Conservation (phyloP, 1,284 basidiomycete genomes). For the Athelia sp. region DNA sequence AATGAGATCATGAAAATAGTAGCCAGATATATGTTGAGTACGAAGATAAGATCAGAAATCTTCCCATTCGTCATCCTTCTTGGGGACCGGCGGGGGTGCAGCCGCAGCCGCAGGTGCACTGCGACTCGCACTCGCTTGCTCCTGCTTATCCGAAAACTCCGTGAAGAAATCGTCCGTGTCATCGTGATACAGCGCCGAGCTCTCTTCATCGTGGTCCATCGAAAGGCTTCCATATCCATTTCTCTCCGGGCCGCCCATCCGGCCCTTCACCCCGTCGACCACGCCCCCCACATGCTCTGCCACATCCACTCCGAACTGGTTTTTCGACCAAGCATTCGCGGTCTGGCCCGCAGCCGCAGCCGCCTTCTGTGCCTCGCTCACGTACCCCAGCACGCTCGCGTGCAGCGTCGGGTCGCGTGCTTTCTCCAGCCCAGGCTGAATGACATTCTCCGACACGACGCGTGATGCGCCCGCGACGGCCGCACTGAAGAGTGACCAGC, state of each 20-base stretch:
- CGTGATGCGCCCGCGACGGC: slow-evolving; percentile 70
- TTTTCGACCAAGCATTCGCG: slow-evolving; percentile 70
- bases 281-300: slow-evolving; percentile 61
- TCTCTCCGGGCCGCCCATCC: slow-evolving; percentile 35
- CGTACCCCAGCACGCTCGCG: slow-evolving; percentile 64
- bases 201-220: slow-evolving; percentile 22
- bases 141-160: slow-evolving; percentile 21
- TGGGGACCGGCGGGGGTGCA: slow-evolving; percentile 19
- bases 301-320: slow-evolving; percentile 75
- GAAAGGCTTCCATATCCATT: slow-evolving; percentile 26
- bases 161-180: slow-evolving; percentile 27
- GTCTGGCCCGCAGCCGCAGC: slow-evolving; percentile 52
- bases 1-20: no score
- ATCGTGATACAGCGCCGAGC: slow-evolving; percentile 29
- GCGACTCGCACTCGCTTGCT: not conserved
- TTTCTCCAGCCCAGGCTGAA: slow-evolving; percentile 77
- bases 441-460: slow-evolving; percentile 72
- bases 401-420: slow-evolving; percentile 75
- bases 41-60: slow-evolving; percentile 48
- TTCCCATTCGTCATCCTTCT: slow-evolving; percentile 63
- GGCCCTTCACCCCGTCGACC: slow-evolving; percentile 52
- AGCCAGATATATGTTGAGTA: no score
- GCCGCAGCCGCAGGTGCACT: slow-evolving; percentile 12
- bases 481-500: slow-evolving; percentile 80
- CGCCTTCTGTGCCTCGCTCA: slow-evolving; percentile 59